These are phyloP conservation scores for Talaromyces sp. DNA, from an alignment of 2,329 filamentous ascomycete genomes.

Conservation along the genomic window DNA sequence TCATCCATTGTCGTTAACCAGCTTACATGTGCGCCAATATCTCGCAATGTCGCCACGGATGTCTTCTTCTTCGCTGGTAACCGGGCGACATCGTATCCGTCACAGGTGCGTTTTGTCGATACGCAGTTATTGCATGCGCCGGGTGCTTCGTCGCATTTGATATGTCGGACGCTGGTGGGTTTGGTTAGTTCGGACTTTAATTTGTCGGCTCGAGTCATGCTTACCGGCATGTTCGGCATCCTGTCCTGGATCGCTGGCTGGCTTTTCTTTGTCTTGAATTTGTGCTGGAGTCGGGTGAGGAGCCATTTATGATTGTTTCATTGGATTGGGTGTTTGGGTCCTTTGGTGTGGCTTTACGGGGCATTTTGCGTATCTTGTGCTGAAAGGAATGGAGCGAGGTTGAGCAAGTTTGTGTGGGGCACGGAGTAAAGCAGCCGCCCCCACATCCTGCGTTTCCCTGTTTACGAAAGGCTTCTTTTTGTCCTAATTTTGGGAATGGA, in stretches of 20 bases:
- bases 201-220: neutral
- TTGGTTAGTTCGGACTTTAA: neutral
- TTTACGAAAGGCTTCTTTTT: too few species aligned
- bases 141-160: neutral
- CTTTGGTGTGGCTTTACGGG: too few species aligned
- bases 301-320: too few species aligned
- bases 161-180: neutral
- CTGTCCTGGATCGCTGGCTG: neutral
- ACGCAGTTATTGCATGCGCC: neutral
- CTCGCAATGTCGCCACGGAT: neutral
- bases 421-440: too few species aligned
- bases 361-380: too few species aligned
- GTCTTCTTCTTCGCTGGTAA: neutral
- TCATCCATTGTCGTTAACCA: neutral
- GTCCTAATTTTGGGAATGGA: too few species aligned
- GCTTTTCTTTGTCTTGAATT: neutral
- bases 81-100: neutral
- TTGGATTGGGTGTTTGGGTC: too few species aligned
- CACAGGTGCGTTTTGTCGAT: neutral
- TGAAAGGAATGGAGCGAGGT: too few species aligned
- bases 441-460: too few species aligned
- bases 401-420: too few species aligned
- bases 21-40: neutral
- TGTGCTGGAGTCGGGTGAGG: too few species aligned
- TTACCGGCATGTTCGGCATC: constrained; percentile 5